Percentiles rank a stretch among this genome's conserved stretches.
phyloP scores from a whole-genome alignment of 208 protist genomes.

The Perkinsela sp. region DNA sequence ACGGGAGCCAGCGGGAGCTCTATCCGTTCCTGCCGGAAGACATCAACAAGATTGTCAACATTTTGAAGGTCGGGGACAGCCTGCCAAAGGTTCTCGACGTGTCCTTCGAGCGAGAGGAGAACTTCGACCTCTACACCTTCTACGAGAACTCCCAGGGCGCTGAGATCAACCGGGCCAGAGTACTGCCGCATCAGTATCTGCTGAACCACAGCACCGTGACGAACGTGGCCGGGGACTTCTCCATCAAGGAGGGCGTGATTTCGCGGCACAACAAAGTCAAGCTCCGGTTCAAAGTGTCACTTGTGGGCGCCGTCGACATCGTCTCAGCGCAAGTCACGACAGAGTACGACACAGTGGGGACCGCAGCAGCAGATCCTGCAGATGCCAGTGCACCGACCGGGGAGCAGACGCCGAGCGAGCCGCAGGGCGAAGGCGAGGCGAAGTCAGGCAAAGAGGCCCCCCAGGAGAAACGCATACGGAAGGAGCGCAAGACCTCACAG shows the following conservation, averaged over 20 bases:
- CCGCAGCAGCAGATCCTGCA: slow-evolving; percentile 42
- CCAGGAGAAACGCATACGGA: slow-evolving; percentile 8
- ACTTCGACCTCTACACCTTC: slow-evolving; percentile 47
- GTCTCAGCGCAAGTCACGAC: slow-evolving; percentile 1
- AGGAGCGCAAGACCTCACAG: slow-evolving; percentile 10
- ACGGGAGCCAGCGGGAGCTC: slow-evolving; percentile 14
- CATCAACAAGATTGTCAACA: slow-evolving; percentile 44
- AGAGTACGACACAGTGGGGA: slow-evolving; percentile 13
- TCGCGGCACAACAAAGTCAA: slow-evolving; percentile 12
- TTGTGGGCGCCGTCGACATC: slow-evolving; percentile 22
- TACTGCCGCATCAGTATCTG: slow-evolving; percentile 1
- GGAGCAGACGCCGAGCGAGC: slow-evolving; percentile 8
- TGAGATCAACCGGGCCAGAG: slow-evolving; percentile 8
- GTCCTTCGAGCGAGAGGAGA: slow-evolving; percentile 17
- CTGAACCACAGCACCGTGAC: slow-evolving; percentile 8
- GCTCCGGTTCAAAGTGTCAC: slow-evolving; percentile 22
- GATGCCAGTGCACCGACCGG: slow-evolving; percentile 9
- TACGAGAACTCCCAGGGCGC: slow-evolving; percentile 19
- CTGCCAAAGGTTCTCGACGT: slow-evolving; percentile 49
- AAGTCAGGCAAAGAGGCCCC: slow-evolving; percentile 10
- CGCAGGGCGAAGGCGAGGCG: too few relatives aligned
- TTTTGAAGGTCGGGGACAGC: slow-evolving; percentile 17
- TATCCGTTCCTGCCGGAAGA: slow-evolving; percentile 37
- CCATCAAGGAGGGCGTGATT: slow-evolving; percentile 14
- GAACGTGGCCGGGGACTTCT: slow-evolving; percentile 34